Evolutionary conservation across 2,329 filamentous ascomycete genomes (phyloP), one percentile per base, ranked within the genome.

Genomic region (Dichotomopilus funicola): DNA sequence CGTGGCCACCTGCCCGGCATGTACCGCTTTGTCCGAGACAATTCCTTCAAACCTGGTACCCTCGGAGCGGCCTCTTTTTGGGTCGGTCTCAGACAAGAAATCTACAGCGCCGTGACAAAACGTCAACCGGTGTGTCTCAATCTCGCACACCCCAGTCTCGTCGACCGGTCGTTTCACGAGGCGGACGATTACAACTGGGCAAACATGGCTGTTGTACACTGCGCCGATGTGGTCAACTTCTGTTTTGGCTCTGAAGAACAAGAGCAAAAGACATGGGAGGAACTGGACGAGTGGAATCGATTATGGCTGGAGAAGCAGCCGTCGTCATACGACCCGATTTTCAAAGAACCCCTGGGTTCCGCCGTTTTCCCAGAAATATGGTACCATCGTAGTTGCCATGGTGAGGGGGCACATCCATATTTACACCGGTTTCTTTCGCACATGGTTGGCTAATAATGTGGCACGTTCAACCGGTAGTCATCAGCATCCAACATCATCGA

Each of bases 141-240:
- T 11, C 70, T 83, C 1, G 71, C 75, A 11, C 72, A 77, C 46
- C 72, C 70, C n/a, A 34, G 36, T 27, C 75, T 81, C 38, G 73
- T 81, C 42, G 77, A 82, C 61, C 73, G 75, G n/a, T 75, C 73
- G 0, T 71, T 80, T 8, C 68, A 72, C 1, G 68, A 72, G 11
- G 49, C 46, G 6, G 74, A 75, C 44, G 81, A 83, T 58, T 77
- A 76, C 56, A 73, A 72, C 0, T 84, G 81, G 81, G 78, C 81
- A 1, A 84, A 85, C 64, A 75, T 81, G 12, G 79, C 82, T 12
- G 75, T 86, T 0, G 75, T 82, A 3, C 78, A 83, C 61, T 82
- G 81, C 53, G 81, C 81, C n/a, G 80, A 85, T 58, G 79, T 85
- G 1, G 68, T 86, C 12, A 80, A 83, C 58, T 84, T 78, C 62